A percentile compares a stretch with the other conserved stretches of the same genome.
Evolutionary conservation across 1,139 yeast genomes (phyloP).

Genomic region (Suhomyces atakaporum): DNA sequence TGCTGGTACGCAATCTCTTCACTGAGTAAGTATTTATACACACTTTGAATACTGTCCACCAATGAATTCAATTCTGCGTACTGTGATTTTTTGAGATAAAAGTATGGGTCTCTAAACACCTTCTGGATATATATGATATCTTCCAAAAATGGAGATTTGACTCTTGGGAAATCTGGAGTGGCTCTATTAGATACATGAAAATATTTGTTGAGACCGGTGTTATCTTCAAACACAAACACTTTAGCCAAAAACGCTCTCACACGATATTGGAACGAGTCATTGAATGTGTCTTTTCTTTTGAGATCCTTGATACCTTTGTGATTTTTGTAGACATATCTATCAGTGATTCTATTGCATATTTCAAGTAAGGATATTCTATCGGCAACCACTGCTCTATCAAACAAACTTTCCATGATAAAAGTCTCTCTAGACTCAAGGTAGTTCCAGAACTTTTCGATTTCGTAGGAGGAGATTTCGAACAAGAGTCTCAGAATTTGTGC

Average conservation of each 20-base stretch:
- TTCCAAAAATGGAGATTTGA: constrained; percentile 29
- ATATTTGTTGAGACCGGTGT: constrained; percentile 49
- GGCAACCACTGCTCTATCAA: constrained; percentile 29
- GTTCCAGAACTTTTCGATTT: constrained; percentile 36
- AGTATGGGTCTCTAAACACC: constrained; percentile 41
- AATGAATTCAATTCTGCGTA: constrained; percentile 24
- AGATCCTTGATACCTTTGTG: constrained; percentile 28
- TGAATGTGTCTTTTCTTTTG: constrained; percentile 41
- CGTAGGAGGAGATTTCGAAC: constrained; percentile 23
- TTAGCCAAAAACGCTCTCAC: constrained; percentile 38
- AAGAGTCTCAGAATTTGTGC: constrained; percentile 25
- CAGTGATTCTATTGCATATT: constrained; percentile 42
- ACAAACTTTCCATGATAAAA: constrained; percentile 25
- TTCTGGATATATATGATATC: constrained; percentile 37
- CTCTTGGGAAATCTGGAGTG: constrained; percentile 25
- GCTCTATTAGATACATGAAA: constrained; percentile 34
- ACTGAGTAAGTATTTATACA: constrained; percentile 31
- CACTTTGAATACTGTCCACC: constrained; percentile 27
- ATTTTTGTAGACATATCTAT: constrained; percentile 25
- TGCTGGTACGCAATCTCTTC: constrained; percentile 30
- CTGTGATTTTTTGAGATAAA: constrained; percentile 28
- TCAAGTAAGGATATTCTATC: constrained; percentile 45
- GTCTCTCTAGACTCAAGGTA: constrained; percentile 37
- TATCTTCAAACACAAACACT: constrained; percentile 43
- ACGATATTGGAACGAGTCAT: constrained; percentile 40